These are phyloP conservation scores for Heterobasidion occidentale DNA, from an alignment of 1,284 basidiomycete genomes.

Conservation along the genomic window DNA sequence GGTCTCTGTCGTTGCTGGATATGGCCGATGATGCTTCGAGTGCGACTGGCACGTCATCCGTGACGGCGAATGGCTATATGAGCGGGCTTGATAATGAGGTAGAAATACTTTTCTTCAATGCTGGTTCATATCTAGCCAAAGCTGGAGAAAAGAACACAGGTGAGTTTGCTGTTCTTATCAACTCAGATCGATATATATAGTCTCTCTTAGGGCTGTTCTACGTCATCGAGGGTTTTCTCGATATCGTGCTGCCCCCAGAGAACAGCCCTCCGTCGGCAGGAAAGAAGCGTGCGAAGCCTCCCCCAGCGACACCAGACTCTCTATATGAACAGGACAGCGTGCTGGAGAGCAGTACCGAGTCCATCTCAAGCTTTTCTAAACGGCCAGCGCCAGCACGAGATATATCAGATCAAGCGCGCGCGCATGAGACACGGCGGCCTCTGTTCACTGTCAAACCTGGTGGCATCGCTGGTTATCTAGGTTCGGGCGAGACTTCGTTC, in stretches of 20 bases:
- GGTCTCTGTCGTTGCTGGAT: slow-evolving; percentile 80
- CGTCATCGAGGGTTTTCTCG: slow-evolving; percentile 95
- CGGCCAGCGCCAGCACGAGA: background rate
- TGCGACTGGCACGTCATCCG: slow-evolving; percentile 55
- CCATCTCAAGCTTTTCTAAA: slow-evolving; percentile 5
- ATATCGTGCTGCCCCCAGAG: slow-evolving; percentile 73
- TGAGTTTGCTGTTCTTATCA: slow-evolving; percentile 16
- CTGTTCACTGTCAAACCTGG: slow-evolving; percentile 96
- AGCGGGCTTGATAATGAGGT: slow-evolving; percentile 90
- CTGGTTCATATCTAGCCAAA: slow-evolving; percentile 80
- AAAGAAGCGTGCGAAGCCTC: slow-evolving; percentile 4
- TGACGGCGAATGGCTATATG: slow-evolving; percentile 45
- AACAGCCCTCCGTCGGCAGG: slow-evolving; percentile 17
- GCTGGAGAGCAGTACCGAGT: slow-evolving; percentile 4
- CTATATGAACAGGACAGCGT: slow-evolving; percentile 7
- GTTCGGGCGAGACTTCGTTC: slow-evolving; percentile 27
- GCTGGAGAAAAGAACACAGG: slow-evolving; percentile 89
- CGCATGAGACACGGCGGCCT: slow-evolving; percentile 23
- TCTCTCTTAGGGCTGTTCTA: slow-evolving; percentile 76
- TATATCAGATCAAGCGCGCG: background rate
- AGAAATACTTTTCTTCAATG: slow-evolving; percentile 90
- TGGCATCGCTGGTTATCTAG: slow-evolving; percentile 96
- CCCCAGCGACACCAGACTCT: slow-evolving; percentile 6
- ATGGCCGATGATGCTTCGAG: slow-evolving; percentile 61
- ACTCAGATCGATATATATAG: background rate